Percentiles rank a stretch among this genome's conserved stretches.
phyloP scores from a whole-genome alignment of 495 filamentous ascomycete species.

The Neurospora tetraspora region DNA sequence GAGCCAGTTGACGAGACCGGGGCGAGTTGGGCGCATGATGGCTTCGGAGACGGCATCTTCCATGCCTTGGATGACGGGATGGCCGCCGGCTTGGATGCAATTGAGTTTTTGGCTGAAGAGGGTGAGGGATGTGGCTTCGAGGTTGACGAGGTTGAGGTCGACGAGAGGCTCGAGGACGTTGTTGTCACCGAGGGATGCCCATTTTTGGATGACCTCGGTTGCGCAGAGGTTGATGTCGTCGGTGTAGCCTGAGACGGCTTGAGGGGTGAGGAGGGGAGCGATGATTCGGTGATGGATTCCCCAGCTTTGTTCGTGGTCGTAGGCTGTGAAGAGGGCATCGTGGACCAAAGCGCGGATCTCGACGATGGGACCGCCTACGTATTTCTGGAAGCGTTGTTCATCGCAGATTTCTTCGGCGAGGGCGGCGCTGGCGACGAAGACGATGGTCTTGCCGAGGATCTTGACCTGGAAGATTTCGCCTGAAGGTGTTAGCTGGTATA shows the following conservation, averaged over 20 bases:
- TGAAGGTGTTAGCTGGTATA: slow-evolving; percentile 9
- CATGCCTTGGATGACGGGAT: slow-evolving; percentile 59
- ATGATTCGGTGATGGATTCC: slow-evolving; percentile 59
- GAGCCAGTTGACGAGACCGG: slow-evolving; percentile 45
- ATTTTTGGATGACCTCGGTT: slow-evolving; percentile 57
- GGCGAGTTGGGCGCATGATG: slow-evolving; percentile 43
- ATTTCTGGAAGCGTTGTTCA: slow-evolving; percentile 57
- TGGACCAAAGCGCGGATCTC: slow-evolving; percentile 50
- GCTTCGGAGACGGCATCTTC: slow-evolving; percentile 49
- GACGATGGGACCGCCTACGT: slow-evolving; percentile 40
- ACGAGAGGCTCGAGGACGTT: slow-evolving; percentile 45
- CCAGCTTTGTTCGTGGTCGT: slow-evolving; percentile 55
- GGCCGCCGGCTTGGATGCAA: slow-evolving; percentile 47
- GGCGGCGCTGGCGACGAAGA: slow-evolving; percentile 42
- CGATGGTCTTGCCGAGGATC: slow-evolving; percentile 28
- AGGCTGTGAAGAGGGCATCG: slow-evolving; percentile 62
- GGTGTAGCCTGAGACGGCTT: slow-evolving; percentile 51
- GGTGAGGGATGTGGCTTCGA: slow-evolving; percentile 56
- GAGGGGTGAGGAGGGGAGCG: slow-evolving; percentile 55
- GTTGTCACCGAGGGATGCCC: slow-evolving; percentile 46
- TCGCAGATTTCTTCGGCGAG: slow-evolving; percentile 59
- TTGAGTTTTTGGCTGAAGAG: slow-evolving; percentile 61
- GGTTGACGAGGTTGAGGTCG: slow-evolving; percentile 60
- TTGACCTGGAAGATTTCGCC: slow-evolving; percentile 65
- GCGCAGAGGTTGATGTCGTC: slow-evolving; percentile 57